phyloP scores from a whole-genome alignment of 371 early-diverging fungal species.

The Zopfochytrium polystomum region DNA sequence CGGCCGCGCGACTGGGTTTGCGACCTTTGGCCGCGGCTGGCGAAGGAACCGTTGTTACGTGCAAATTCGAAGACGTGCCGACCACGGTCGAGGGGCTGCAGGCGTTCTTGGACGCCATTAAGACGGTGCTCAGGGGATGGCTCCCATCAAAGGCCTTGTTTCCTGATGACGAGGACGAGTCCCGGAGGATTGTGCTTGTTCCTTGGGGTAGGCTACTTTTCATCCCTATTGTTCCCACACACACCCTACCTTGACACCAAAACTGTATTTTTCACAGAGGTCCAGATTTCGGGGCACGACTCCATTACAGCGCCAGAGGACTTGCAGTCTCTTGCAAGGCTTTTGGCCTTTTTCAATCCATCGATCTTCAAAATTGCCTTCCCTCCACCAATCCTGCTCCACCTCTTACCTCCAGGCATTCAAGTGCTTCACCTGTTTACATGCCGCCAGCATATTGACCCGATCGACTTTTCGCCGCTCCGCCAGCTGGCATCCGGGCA shows the following conservation, averaged over 20 bases:
- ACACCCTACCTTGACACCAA: background rate
- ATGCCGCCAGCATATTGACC: background rate
- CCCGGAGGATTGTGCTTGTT: background rate
- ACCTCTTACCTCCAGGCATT: constrained; percentile 4
- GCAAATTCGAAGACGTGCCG: background rate
- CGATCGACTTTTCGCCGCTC: constrained; percentile 5
- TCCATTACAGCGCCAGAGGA: background rate
- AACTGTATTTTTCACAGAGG: background rate
- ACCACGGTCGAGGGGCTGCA: background rate
- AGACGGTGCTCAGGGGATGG: too few species aligned
- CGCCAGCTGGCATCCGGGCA: background rate
- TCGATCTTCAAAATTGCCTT: background rate
- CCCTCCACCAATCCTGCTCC: constrained; percentile 1
- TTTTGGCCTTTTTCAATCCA: background rate
- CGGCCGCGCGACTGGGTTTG: background rate
- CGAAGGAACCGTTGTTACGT: background rate
- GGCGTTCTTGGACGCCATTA: background rate
- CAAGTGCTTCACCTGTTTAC: background rate
- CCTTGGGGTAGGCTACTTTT: background rate
- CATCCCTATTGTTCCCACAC: background rate
- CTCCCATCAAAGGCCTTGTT: too few species aligned
- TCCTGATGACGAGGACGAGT: constrained; percentile 3
- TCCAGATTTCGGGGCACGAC: constrained; percentile 4
- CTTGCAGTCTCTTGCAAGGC: background rate
- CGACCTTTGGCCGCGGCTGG: background rate